Conservation (phyloP, 768 basidiomycete species). For the Tremella fuciformis region DNA sequence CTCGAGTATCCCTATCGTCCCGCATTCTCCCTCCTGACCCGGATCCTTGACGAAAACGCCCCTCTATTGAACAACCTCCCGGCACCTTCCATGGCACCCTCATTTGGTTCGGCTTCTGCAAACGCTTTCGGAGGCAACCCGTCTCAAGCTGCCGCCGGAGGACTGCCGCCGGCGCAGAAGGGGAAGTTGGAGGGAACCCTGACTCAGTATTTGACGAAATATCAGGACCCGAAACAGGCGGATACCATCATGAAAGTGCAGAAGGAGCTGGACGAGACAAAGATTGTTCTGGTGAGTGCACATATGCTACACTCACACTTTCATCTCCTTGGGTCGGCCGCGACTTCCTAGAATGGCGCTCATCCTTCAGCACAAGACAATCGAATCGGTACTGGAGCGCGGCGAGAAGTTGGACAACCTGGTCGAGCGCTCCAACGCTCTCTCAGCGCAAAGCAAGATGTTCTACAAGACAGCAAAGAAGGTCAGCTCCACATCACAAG, state of each 20-base stretch:
- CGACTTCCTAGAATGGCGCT: too few species aligned
- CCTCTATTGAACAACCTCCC: conserved; percentile 60
- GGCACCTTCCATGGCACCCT: conserved; percentile 34
- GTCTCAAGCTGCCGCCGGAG: conserved; percentile 54
- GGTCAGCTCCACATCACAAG: conserved; percentile 56
- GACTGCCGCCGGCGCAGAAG: conserved; percentile 68
- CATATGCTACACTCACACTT: too few species aligned
- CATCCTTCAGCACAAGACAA: conserved; percentile 84
- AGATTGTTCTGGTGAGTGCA: conserved; percentile 83
- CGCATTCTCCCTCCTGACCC: conserved; percentile 90
- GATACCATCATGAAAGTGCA: conserved; percentile 98
- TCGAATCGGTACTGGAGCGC: conserved; percentile 90
- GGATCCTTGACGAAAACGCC: conserved; percentile 87
- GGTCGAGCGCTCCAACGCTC: conserved; percentile 84
- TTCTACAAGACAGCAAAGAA: conserved; percentile 99
- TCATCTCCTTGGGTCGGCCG: too few species aligned
- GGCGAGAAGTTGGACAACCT: conserved; percentile 96
- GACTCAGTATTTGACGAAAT: conserved; percentile 75
- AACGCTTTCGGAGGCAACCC: conserved; percentile 46
- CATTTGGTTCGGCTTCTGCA: conserved; percentile 36
- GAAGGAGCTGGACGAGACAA: conserved; percentile 96
- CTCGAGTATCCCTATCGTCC: conserved; percentile 94
- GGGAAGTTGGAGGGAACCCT: conserved; percentile 51
- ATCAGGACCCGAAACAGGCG: conserved; percentile 94
- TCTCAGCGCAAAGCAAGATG: conserved; percentile 90